phyloP scores from a whole-genome alignment of 179 eudicot species.

The Amaranthus tricolor region DNA sequence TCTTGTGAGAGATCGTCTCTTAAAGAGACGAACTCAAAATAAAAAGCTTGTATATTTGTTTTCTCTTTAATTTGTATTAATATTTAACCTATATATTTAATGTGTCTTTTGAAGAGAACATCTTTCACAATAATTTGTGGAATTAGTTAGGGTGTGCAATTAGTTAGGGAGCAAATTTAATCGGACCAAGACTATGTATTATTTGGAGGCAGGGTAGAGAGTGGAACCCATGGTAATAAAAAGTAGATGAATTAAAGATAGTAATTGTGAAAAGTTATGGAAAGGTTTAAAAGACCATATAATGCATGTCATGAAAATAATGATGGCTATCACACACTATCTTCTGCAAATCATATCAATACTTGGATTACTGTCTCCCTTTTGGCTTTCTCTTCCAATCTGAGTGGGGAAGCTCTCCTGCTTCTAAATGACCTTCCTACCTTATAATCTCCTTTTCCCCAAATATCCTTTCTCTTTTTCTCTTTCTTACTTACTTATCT shows the following conservation, averaged over 20 bases:
- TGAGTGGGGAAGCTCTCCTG: constrained; percentile 19
- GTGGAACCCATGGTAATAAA: constrained; percentile 20
- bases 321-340: constrained; percentile 9
- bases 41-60: too few species aligned
- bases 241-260: neutral
- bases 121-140: too few species aligned
- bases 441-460: neutral
- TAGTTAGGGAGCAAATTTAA: too few species aligned
- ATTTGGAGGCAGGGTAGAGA: neutral
- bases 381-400: neutral
- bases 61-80: too few species aligned
- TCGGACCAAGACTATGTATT: too few species aligned
- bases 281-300: constrained; percentile 25
- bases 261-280: constrained; percentile 4
- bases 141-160: too few species aligned
- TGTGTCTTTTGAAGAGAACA: too few species aligned
- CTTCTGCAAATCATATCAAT: neutral
- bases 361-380: neutral
- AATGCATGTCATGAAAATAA: constrained; percentile 17
- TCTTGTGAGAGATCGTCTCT: too few species aligned
- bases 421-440: constrained; percentile 15
- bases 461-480: neutral
- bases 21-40: too few species aligned
- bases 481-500: neutral
- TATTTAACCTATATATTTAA: too few species aligned